Evolutionary conservation across 768 basidiomycete genomes (phyloP).

Genomic region (Serpula lacrymans): DNA sequence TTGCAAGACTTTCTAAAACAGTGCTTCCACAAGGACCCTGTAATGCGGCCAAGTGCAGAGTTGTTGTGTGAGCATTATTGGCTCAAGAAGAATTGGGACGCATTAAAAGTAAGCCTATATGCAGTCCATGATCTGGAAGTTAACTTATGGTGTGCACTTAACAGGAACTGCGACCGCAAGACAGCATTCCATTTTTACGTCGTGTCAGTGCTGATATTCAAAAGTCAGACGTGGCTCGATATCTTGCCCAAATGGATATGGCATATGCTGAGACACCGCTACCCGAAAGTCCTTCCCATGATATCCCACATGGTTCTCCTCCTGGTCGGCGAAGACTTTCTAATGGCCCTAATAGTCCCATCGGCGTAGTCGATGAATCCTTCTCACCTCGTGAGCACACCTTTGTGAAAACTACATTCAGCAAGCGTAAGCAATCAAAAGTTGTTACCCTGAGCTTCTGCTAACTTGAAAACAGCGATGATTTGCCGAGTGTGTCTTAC

Average conservation of each 20-base stretch:
- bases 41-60: constrained; percentile 78
- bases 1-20: constrained; percentile 76
- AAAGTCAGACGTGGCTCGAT: constrained; percentile 61
- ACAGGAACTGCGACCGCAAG: constrained; percentile 83
- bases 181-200: constrained; percentile 92
- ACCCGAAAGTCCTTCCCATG: constrained; percentile 42
- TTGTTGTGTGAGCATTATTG: constrained; percentile 87
- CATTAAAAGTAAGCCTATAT: constrained; percentile 60
- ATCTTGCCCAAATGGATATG: constrained; percentile 39
- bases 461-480: constrained; percentile 55
- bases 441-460: not conserved
- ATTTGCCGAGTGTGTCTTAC: constrained; percentile 79
- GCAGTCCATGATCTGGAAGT: not conserved
- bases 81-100: constrained; percentile 78
- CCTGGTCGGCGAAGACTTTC: constrained; percentile 36
- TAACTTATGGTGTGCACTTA: constrained; percentile 7
- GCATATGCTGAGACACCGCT: constrained; percentile 34
- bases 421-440: constrained; percentile 67
- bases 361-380: constrained; percentile 25
- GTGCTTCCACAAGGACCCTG: constrained; percentile 90
- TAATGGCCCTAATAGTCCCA: constrained; percentile 28
- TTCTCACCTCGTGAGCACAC: constrained; percentile 70
- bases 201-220: constrained; percentile 86
- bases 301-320: constrained; percentile 35
- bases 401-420: constrained; percentile 91